Evolutionary conservation across 306 rosid genomes (phyloP).

Genomic region (Oxytropis ochrocephala): DNA sequence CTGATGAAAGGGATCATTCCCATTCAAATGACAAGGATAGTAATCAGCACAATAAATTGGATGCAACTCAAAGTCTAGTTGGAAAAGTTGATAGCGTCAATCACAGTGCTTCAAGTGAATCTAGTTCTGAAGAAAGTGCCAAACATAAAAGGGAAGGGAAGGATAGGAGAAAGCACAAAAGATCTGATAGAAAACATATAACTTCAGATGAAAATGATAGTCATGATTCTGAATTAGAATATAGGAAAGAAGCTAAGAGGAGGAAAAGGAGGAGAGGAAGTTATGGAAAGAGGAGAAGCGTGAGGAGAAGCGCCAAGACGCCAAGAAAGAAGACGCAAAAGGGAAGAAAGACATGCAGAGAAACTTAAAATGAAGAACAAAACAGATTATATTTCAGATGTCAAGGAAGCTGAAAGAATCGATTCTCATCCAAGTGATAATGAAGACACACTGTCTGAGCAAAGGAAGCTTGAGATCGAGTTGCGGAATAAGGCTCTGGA

Average conservation of each 20-base stretch:
- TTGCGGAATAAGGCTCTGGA: constrained; percentile 88
- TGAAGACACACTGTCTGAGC: constrained; percentile 45
- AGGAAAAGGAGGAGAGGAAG: constrained; percentile 61
- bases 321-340: constrained; percentile 61
- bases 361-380: constrained; percentile 57
- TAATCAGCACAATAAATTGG: constrained; percentile 28
- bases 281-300: constrained; percentile 81
- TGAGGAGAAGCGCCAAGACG: constrained; percentile 79
- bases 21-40: constrained; percentile 32
- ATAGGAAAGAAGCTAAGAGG: constrained; percentile 65
- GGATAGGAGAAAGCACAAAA: constrained; percentile 65
- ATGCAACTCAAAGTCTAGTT: constrained; percentile 19
- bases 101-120: constrained; percentile 31
- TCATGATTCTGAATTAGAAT: constrained; percentile 63
- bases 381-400: constrained; percentile 54
- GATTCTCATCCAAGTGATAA: constrained; percentile 45
- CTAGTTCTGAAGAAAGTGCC: constrained; percentile 57
- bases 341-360: constrained; percentile 65
- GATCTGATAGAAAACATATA: constrained; percentile 49
- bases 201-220: constrained; percentile 65
- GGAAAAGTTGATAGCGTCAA: constrained; percentile 36
- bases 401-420: constrained; percentile 31
- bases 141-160: constrained; percentile 46
- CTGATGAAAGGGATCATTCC: constrained; percentile 39
- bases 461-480: constrained; percentile 74